A percentile compares a stretch with the other conserved stretches of the same genome.
phyloP scores from a whole-genome alignment of 2,329 filamentous ascomycete species.

The Scortechinia acanthostroma region DNA sequence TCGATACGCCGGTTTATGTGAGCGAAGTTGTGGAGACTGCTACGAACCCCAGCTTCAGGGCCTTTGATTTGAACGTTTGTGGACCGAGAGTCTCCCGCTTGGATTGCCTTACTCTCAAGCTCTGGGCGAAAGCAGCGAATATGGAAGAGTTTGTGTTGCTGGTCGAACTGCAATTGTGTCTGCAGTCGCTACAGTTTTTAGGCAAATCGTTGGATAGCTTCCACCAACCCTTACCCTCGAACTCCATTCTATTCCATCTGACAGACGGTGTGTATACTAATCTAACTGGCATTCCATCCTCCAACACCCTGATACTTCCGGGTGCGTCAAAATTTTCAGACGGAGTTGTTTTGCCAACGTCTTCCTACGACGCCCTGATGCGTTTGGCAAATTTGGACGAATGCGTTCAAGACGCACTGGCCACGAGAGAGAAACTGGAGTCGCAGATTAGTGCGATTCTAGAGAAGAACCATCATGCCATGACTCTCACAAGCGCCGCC shows the following conservation, averaged over 20 bases:
- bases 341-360: constrained; percentile 31
- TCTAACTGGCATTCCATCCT: constrained; percentile 43
- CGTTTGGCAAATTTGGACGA: constrained; percentile 58
- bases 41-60: constrained; percentile 59
- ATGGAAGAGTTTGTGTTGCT: constrained; percentile 42
- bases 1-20: constrained; percentile 52
- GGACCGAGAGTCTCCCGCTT: constrained; percentile 44
- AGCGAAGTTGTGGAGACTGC: constrained; percentile 52
- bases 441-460: constrained; percentile 43
- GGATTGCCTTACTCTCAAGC: constrained; percentile 40
- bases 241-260: constrained; percentile 58
- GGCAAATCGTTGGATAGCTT: constrained; percentile 51
- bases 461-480: constrained; percentile 19
- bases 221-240: constrained; percentile 49
- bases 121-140: constrained; percentile 47
- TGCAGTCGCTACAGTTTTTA: constrained; percentile 51
- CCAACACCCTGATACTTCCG: constrained; percentile 13
- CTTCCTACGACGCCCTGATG: constrained; percentile 60
- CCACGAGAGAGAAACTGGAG: constrained; percentile 49
- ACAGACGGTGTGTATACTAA: constrained; percentile 59
- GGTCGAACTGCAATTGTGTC: constrained; percentile 42
- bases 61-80: constrained; percentile 48
- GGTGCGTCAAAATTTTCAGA: constrained; percentile 14
- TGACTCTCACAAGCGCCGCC: constrained; percentile 19
- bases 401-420: constrained; percentile 59